phyloP scores from a whole-genome alignment of 352 stramenopile species.

The Halophytophthora batemanensis region DNA sequence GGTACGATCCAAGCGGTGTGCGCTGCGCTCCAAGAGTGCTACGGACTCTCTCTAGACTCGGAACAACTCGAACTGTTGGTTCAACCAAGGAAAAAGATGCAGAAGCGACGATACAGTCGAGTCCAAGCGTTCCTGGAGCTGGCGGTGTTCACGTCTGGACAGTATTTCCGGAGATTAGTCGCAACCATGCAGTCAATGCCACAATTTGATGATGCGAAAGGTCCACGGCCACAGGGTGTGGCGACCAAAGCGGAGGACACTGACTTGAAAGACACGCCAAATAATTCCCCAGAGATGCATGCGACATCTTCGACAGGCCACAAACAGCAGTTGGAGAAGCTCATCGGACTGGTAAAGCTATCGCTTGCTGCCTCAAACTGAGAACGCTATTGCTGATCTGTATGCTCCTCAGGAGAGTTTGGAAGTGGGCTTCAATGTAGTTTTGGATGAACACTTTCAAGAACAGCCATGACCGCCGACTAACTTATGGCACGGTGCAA shows the following conservation, averaged over 20 bases:
- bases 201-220: background rate
- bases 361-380: constrained; percentile 15
- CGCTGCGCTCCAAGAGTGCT: constrained; percentile 15
- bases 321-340: constrained; percentile 49
- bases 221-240: background rate
- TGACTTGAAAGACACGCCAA: background rate
- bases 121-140: constrained; percentile 16
- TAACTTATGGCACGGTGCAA: constrained; percentile 53
- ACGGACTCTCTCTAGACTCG: constrained; percentile 8
- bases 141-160: constrained; percentile 3
- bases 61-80: background rate
- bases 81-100: too few relatives aligned
- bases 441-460: constrained; percentile 3
- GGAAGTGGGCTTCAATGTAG: background rate
- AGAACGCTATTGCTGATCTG: background rate
- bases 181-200: background rate
- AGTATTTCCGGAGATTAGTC: constrained; percentile 5
- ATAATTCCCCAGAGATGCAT: background rate
- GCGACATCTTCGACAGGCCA: constrained; percentile 15
- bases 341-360: constrained; percentile 51
- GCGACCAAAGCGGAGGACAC: background rate
- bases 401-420: background rate
- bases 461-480: constrained; percentile 62
- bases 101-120: background rate
- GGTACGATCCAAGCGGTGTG: constrained; percentile 5